These are phyloP conservation scores for Phascolomyces articulosus DNA, from an alignment of 371 early-diverging fungal genomes.

Conservation along the genomic window DNA sequence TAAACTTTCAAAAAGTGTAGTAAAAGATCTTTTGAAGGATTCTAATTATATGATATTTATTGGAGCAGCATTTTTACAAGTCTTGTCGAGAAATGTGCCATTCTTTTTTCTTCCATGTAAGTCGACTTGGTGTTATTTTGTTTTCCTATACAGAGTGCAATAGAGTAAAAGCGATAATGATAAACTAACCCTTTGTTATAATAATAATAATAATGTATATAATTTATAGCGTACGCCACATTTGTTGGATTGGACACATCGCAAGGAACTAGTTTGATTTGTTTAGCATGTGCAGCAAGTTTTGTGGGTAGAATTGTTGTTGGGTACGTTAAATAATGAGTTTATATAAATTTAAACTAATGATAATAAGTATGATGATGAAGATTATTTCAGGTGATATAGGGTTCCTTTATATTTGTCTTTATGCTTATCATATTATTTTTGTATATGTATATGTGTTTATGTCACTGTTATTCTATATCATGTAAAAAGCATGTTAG, in stretches of 20 bases:
- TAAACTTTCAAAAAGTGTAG: not conserved
- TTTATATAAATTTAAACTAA: no score
- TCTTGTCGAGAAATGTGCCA: slow-evolving; percentile 12
- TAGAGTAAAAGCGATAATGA: no score
- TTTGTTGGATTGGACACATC: slow-evolving; percentile 13
- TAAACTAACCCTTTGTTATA: not conserved
- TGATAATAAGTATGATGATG: no score
- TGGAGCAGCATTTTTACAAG: slow-evolving; percentile 1
- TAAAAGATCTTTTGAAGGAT: not conserved
- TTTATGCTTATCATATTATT: no score
- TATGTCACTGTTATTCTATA: no score
- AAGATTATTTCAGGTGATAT: no score
- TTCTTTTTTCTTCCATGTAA: slow-evolving; percentile 19
- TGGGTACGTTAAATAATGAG: slow-evolving; percentile 15
- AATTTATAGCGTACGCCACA: slow-evolving; percentile 10
- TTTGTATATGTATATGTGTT: no score
- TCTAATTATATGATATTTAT: slow-evolving; percentile 8
- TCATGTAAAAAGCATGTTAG: slow-evolving; percentile 25
- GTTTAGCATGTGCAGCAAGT: slow-evolving; percentile 50
- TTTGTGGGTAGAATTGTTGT: slow-evolving; percentile 56
- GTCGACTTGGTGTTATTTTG: no score
- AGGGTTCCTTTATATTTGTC: no score
- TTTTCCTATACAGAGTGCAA: no score
- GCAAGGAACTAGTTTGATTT: slow-evolving; percentile 36
- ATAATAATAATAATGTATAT: no score